Evolutionary conservation across 2,329 filamentous ascomycete species (phyloP).

Genomic region (Cladosporium sp.): DNA sequence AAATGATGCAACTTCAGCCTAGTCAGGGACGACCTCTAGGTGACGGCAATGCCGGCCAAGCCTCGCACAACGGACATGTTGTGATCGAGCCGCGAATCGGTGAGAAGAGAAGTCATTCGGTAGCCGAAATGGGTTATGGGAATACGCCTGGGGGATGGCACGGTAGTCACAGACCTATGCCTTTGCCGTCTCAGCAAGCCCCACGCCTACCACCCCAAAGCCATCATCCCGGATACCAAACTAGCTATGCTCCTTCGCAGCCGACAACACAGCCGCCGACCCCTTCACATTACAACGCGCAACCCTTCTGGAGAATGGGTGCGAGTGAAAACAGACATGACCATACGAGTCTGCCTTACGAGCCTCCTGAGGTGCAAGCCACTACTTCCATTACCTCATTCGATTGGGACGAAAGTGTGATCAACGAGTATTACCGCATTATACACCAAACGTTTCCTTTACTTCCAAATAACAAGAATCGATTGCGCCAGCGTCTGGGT

Average conservation of each 20-base stretch:
- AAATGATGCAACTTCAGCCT: constrained; percentile 2
- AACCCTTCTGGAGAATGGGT: constrained; percentile 31
- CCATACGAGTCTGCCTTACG: constrained; percentile 25
- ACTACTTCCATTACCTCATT: constrained; percentile 26
- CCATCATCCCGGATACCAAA: constrained; percentile 8
- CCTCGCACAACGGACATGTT: neutral
- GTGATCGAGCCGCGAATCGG: constrained; percentile 24
- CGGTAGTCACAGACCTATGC: neutral
- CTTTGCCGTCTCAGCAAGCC: constrained; percentile 1
- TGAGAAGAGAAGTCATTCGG: constrained; percentile 29
- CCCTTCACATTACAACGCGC: constrained; percentile 15
- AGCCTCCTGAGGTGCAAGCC: constrained; percentile 19
- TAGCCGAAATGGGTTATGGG: constrained; percentile 19
- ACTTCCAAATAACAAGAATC: constrained; percentile 53
- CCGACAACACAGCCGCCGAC: constrained; percentile 12
- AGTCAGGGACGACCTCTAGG: neutral
- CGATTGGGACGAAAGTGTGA: constrained; percentile 43
- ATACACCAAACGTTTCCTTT: constrained; percentile 66
- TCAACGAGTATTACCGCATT: constrained; percentile 54
- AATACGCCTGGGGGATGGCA: constrained; percentile 9
- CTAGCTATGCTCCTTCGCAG: constrained; percentile 15
- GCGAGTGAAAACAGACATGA: constrained; percentile 25
- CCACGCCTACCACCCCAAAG: constrained; percentile 12
- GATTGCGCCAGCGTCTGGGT: constrained; percentile 53
- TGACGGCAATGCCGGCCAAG: neutral